phyloP scores from a whole-genome alignment of 257 asterid species.

The Anisodus tanguticus region DNA sequence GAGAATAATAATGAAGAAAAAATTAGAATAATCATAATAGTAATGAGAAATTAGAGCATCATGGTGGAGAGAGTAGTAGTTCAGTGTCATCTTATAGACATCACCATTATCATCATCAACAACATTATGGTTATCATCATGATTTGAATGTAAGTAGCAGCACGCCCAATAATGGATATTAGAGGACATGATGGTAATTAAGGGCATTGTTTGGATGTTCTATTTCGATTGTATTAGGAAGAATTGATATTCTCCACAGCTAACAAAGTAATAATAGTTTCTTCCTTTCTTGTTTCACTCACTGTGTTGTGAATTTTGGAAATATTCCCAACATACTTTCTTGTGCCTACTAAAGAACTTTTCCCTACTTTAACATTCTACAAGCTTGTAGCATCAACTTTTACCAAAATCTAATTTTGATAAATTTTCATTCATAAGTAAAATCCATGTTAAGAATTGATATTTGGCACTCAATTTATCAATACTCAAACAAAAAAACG shows the following conservation, averaged over 20 bases:
- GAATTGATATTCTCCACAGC: background rate
- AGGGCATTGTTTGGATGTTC: constrained; percentile 19
- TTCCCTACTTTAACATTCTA: background rate
- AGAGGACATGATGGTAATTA: background rate
- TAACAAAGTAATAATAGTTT: constrained; percentile 20
- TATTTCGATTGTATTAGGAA: constrained; percentile 3
- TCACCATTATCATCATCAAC: constrained; percentile 51
- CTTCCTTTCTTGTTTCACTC: background rate
- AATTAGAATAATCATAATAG: background rate
- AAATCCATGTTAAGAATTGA: background rate
- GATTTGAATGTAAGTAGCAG: constrained; percentile 73
- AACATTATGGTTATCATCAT: constrained; percentile 60
- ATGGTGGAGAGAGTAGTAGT: constrained; percentile 53
- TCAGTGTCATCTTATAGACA: constrained; percentile 45
- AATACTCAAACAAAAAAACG: no score
- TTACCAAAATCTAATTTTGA: background rate
- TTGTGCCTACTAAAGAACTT: background rate
- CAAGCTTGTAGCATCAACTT: background rate
- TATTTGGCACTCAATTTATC: background rate
- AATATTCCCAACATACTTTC: constrained; percentile 11
- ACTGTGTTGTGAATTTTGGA: constrained; percentile 3
- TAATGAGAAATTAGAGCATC: constrained; percentile 25
- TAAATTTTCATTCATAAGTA: background rate
- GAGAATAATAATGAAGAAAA: constrained; percentile 23
- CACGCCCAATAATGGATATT: constrained; percentile 54